Base-by-base conservation (phyloP, 1,139 yeast genomes). In the Saccharomyces uvarum region DNA sequence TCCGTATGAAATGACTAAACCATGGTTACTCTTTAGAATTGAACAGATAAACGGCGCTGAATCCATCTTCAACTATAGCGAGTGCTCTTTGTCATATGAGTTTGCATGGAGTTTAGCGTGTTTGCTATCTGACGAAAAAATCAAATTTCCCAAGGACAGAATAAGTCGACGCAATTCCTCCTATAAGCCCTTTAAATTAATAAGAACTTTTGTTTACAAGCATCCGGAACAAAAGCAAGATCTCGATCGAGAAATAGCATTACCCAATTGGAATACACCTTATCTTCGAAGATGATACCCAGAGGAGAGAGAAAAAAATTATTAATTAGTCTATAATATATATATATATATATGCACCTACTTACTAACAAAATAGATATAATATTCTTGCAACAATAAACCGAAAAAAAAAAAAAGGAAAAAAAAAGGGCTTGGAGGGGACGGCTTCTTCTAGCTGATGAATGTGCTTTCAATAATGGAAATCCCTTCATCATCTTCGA, bases 401-500 rank as follows among this genome's bases (percentile, higher is more conserved):
- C 19, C 13, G 13, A 13, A 48, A 3, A 16, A 28, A 16, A 16
- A 28, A 32, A 21, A 31, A 21, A 21, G 14, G 42, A 6, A 14
- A n/a, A 28, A 27, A 47, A 14, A 27, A 14, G 9, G 14, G 9
- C 24, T 16, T 47, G 21, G 48, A 13, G 11, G 21, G 13, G 14
- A 9, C 16, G 4, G 11, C 13, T 26, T 47, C 19, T 31, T 41
- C 49, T 46, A 57, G 55, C 63, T 60, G 21, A 68, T 66, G 50
- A 65, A 66, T 3, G 70, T 64, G 31, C 64, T 56, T 56, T 68
- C 71, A 21, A 65, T 56, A 29, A 68, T 64, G 13, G 66, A 60
- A 13, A 66, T 58, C 26, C 69, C 70, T 47, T 55, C 50, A 48
- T 64, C 68, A 21, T 58, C 62, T 14, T 56, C 56, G 49, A 57